Base-by-base conservation (phyloP, 2,329 filamentous ascomycete species). In the Kalmusia sp. region DNA sequence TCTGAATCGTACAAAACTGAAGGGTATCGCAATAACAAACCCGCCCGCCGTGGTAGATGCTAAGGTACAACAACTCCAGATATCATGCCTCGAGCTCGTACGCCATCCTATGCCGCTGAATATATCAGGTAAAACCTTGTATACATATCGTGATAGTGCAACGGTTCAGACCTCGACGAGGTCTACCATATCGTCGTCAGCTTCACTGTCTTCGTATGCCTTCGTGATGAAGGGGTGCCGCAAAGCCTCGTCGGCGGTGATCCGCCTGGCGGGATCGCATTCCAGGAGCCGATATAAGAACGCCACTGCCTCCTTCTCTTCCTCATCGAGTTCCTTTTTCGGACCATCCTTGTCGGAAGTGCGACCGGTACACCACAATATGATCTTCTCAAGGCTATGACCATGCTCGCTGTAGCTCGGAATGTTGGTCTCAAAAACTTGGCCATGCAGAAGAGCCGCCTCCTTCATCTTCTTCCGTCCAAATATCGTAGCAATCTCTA, bases 401-500 rank as follows among this genome's bases (percentile, higher is more conserved):
- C 95, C 95, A 37, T 87, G 85, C 61, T 90, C 87, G 37, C 91
- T 91, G 62, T 99, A 89, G 1, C 91, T 97, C 1, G 93, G 93
- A 52, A 99, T 92, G 54, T 86, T 96, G 0, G 91, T 95, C 75
- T 99, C 92, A 59, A 98, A 92, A 52, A 96, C 87, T 66, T 93
- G 91, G 1, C 95, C 95, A 69, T 99, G 95, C 45, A 96, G 80
- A 15, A 92, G 80, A 0, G 91, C 92, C 3, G 89, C 90, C 28
- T 85, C 80, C 69, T 89, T 90, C 93, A 99, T 98, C 53, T 88
- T 87, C 69, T 85, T 87, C 35, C 83, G 83, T 44, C 95, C 95
- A 72, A 98, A 97, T 55, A 99, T 96, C 53, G 92, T 96, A 30
- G 93, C 91, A 62, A 99, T 96, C 75, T 99, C 95, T 62, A 99